A percentile compares a stretch with the other conserved stretches of the same genome.
These are phyloP conservation scores for Alternaria atra DNA, from an alignment of 2,329 filamentous ascomycete genomes.

Conservation along the genomic window DNA sequence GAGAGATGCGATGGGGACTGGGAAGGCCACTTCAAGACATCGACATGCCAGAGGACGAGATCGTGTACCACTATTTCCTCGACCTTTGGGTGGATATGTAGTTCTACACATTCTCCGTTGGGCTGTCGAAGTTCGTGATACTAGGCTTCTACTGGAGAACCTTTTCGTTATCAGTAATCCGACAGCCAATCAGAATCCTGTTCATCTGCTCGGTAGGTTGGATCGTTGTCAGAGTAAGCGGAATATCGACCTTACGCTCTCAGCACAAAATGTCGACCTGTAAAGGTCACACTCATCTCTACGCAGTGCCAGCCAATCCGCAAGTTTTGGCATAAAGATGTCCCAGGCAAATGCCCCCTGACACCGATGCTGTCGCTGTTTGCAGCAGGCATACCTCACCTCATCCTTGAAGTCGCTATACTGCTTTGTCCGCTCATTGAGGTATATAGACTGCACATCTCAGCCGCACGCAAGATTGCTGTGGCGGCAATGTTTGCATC, in stretches of 20 bases:
- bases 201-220: conserved; percentile 21
- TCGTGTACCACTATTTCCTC: conserved; percentile 28
- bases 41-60: conserved; percentile 20
- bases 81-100: conserved; percentile 37
- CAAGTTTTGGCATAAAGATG: conserved; percentile 29
- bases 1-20: conserved; percentile 38
- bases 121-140: conserved; percentile 34
- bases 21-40: conserved; percentile 27
- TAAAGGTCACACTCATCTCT: conserved; percentile 25
- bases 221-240: conserved; percentile 29
- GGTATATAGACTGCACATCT: conserved; percentile 28
- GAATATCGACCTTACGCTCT: neutral
- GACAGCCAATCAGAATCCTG: conserved; percentile 30
- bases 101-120: conserved; percentile 36
- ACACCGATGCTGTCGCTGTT: conserved; percentile 32
- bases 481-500: conserved; percentile 32
- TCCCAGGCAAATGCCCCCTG: conserved; percentile 26
- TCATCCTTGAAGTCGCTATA: conserved; percentile 34
- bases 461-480: conserved; percentile 26
- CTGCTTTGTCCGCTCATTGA: conserved; percentile 31
- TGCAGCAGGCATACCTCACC: conserved; percentile 27
- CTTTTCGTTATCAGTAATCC: conserved; percentile 28
- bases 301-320: conserved; percentile 31
- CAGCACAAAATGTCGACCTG: neutral
- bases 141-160: conserved; percentile 37